These are phyloP conservation scores for Blastobotrys aristatus DNA, from an alignment of 1,139 yeast genomes.

Conservation along the genomic window DNA sequence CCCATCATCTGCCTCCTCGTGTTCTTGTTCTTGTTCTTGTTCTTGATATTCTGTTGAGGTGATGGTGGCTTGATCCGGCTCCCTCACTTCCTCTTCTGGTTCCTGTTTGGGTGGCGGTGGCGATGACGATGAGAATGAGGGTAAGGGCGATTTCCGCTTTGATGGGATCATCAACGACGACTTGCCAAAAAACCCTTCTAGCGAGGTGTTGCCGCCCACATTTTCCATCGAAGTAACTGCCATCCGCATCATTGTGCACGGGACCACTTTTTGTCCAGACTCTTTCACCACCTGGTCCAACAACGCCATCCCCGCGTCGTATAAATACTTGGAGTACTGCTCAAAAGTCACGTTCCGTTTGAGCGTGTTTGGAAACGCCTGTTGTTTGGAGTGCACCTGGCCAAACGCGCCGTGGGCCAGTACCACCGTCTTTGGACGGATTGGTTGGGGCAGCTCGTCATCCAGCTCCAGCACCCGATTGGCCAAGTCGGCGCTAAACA, in stretches of 20 bases:
- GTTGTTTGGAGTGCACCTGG: slow-evolving; percentile 20
- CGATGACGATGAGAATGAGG: too few relatives aligned
- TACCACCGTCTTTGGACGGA: slow-evolving; percentile 37
- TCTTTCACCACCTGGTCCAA: slow-evolving; percentile 15
- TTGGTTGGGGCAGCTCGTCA: slow-evolving; percentile 39
- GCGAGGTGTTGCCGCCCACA: slow-evolving; percentile 9
- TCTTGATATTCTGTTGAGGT: too few relatives aligned
- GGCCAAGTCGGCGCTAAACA: slow-evolving; percentile 73
- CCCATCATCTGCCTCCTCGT: slow-evolving; percentile 20
- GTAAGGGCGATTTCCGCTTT: neutral
- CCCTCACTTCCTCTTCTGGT: neutral
- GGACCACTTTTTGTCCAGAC: slow-evolving; percentile 7
- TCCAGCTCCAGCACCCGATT: slow-evolving; percentile 70
- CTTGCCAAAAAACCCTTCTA: slow-evolving; percentile 14
- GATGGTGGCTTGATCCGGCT: neutral
- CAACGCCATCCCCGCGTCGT: slow-evolving; percentile 27
- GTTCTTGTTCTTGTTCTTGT: neutral
- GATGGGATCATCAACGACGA: neutral
- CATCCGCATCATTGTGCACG: slow-evolving; percentile 14
- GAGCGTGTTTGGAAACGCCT: slow-evolving; percentile 16
- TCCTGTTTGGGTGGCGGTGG: neutral
- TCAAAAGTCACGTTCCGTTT: slow-evolving; percentile 16
- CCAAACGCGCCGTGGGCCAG: slow-evolving; percentile 23
- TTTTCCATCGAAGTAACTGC: slow-evolving; percentile 14
- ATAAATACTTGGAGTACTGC: slow-evolving; percentile 24